These are phyloP conservation scores for Metschnikowia kunwiensis DNA, from an alignment of 805 yeast species.

Conservation along the genomic window DNA sequence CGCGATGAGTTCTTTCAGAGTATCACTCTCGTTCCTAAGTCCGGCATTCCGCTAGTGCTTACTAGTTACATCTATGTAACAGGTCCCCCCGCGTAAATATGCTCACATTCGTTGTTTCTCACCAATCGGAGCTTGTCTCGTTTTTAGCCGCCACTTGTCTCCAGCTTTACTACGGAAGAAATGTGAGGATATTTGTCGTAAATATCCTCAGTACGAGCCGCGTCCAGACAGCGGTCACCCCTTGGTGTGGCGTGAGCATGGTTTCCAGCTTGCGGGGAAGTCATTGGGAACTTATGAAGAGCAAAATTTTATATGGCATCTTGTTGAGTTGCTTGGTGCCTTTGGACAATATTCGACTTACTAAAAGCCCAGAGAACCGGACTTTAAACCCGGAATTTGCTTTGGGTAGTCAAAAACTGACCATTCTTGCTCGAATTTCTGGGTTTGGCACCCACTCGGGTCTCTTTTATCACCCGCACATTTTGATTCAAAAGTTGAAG, in stretches of 20 bases:
- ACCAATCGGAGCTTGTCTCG: conserved; percentile 18
- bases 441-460: conserved; percentile 2
- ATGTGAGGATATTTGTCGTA: conserved; percentile 14
- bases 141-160: conserved; percentile 21
- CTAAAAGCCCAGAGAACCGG: neutral
- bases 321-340: conserved; percentile 6
- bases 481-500: conserved; percentile 4
- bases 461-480: conserved; percentile 12
- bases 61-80: too few species aligned
- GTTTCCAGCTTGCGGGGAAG: conserved; percentile 15
- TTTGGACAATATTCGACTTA: conserved; percentile 9
- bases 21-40: too few species aligned
- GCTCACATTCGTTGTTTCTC: conserved; percentile 20
- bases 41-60: too few species aligned
- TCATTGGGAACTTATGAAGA: conserved; percentile 9
- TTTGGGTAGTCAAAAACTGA: conserved; percentile 2
- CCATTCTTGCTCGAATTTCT: conserved; percentile 1
- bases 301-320: conserved; percentile 9
- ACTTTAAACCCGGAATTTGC: conserved; percentile 9
- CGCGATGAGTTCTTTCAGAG: too few species aligned
- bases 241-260: conserved; percentile 31
- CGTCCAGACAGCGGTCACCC: conserved; percentile 11
- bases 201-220: conserved; percentile 13
- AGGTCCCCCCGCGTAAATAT: conserved; percentile 3
- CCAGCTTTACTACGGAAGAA: conserved; percentile 11